Evolutionary conservation across 2,329 filamentous ascomycete genomes (phyloP).

Genomic region (Sclerotinia sclerotiorum): DNA sequence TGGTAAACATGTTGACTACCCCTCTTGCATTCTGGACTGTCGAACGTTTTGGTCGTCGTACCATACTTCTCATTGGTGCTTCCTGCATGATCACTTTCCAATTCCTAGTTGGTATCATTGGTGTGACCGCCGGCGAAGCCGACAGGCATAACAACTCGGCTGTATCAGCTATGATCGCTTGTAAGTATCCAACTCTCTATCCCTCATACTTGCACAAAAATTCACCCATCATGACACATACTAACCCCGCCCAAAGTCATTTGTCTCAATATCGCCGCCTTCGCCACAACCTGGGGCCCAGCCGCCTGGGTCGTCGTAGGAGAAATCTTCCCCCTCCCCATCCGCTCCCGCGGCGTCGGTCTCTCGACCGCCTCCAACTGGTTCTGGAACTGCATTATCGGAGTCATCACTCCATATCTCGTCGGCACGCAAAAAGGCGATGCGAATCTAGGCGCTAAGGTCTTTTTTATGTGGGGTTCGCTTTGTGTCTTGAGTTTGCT

Average conservation of each 20-base stretch:
- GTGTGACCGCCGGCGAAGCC: constrained; percentile 60
- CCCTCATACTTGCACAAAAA: constrained; percentile 60
- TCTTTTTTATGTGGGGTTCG: constrained; percentile 60
- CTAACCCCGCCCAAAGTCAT: constrained; percentile 53
- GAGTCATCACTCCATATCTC: constrained; percentile 73
- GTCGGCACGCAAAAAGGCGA: constrained; percentile 57
- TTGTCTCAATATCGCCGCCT: constrained; percentile 88
- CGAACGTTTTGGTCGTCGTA: constrained; percentile 77
- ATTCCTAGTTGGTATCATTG: constrained; percentile 80
- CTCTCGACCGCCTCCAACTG: constrained; percentile 88
- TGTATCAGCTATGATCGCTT: constrained; percentile 70
- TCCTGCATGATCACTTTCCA: constrained; percentile 81
- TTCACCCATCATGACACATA: constrained; percentile 60
- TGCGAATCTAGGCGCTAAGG: constrained; percentile 35
- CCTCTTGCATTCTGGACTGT: constrained; percentile 88
- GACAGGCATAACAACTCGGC: constrained; percentile 56
- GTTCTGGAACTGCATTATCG: constrained; percentile 77
- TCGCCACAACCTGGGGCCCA: constrained; percentile 85
- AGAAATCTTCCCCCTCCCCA: constrained; percentile 86
- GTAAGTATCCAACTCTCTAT: background rate
- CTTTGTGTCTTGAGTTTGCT: constrained; percentile 55
- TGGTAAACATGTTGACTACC: constrained; percentile 84
- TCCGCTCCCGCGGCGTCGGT: constrained; percentile 83
- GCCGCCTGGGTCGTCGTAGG: constrained; percentile 77
- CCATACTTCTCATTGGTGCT: constrained; percentile 76